Evolutionary conservation across 805 yeast genomes (phyloP), one percentile per base, ranked within the genome.

Genomic region (Yarrowia keelungensis): DNA sequence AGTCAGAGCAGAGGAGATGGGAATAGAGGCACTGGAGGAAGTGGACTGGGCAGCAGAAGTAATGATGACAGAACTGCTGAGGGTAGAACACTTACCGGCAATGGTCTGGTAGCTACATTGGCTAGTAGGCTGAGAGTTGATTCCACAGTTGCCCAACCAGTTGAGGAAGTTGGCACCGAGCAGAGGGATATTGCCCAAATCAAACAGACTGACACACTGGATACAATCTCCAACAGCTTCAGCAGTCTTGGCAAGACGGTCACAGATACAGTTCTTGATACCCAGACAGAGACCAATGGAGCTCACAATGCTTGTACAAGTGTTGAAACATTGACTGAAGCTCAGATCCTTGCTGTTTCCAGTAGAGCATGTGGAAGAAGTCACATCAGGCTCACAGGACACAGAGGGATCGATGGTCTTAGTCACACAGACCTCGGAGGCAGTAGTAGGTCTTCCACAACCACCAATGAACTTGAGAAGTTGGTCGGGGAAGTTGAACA

Each of bases 161-260:
- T 61, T 47, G 7, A 61, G 19, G 54, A 61, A 61, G 54, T 61
- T 46, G 19, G 61, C 61, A 22, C 38, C 61, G 14, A 54, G 46
- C 15, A 54, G 9, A 2, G 61, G 61, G 7, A 54, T 22, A 19
- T 22, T 22, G 12, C 61, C 61, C 8, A 54, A 22, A 22, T 54
- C 61, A 8, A 41, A 54, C 36, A 54, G 14, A 12, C 39, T 26
- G 7, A 49, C 39, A 49, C 54, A 49, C 54, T 49, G 54, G 47
- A 56, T 32, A 16, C 64, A 56, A 3, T 41, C 41, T 10, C 39
- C 64, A 26, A 56, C 64, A 10, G 5, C 8, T 26, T 43, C 15
- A 11, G 38, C 47, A 7, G 47, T 32, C 9, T 8, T 19, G 12
- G 19, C 39, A 5, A 56, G 12, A 42, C 64, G 38, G 15, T 32